Evolutionary conservation across 225 moss, liverwort and hornwort species (phyloP).

Genomic region (Marchantia paleacea): DNA sequence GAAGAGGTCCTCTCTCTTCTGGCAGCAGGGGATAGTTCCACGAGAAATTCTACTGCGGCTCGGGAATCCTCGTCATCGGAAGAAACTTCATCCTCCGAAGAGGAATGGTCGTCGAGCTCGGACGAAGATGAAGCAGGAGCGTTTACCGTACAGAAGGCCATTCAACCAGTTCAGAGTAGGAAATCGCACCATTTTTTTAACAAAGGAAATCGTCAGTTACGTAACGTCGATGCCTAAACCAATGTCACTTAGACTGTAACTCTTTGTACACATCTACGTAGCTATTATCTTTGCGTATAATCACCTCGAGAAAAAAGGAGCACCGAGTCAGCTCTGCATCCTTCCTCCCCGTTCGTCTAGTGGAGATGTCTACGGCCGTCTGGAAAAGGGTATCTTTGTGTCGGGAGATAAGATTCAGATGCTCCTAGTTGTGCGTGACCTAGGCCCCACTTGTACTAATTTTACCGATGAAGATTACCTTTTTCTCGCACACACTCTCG

Average conservation of each 20-base stretch:
- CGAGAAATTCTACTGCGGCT: slow-evolving; percentile 6
- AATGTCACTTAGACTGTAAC: background rate
- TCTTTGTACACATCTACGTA: background rate
- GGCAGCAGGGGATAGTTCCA: slow-evolving; percentile 27
- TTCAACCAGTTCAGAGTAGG: slow-evolving; percentile 16
- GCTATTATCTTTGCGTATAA: background rate
- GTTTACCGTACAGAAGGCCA: slow-evolving; percentile 14
- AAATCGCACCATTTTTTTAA: slow-evolving; percentile 27
- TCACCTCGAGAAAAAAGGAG: background rate
- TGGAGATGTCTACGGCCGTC: background rate
- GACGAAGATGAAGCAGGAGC: slow-evolving; percentile 28
- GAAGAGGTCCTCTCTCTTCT: slow-evolving; percentile 46
- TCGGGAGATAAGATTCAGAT: slow-evolving; percentile 12
- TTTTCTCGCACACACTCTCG: background rate
- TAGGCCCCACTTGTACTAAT: slow-evolving; percentile 10
- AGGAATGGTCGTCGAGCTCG: slow-evolving; percentile 37
- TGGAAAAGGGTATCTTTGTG: background rate
- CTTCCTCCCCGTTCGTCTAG: slow-evolving; percentile 1
- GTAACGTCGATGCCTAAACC: slow-evolving; percentile 3
- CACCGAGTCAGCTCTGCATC: slow-evolving; percentile 2
- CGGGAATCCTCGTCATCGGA: slow-evolving; percentile 32
- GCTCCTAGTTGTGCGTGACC: background rate
- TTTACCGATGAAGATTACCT: background rate
- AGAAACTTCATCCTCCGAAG: slow-evolving; percentile 38
- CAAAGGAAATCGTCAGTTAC: slow-evolving; percentile 22